Percentiles rank a stretch among this genome's conserved stretches.
phyloP scores from a whole-genome alignment of 1,139 yeast species.

The Candida neerlandica region DNA sequence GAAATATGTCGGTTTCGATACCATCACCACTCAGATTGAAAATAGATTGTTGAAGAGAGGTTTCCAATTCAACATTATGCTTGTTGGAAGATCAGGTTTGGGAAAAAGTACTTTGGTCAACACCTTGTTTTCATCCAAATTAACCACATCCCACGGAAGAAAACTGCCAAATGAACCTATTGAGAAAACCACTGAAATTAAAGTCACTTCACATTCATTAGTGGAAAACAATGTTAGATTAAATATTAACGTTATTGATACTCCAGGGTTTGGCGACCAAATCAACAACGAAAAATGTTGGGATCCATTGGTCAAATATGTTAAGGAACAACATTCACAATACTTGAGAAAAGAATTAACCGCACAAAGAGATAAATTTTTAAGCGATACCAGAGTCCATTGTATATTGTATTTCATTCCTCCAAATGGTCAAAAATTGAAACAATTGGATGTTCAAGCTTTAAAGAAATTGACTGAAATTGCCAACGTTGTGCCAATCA shows the following conservation, averaged over 20 bases:
- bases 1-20: slow-evolving; percentile 90
- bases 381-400: slow-evolving; percentile 92
- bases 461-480: slow-evolving; percentile 85
- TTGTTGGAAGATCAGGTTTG: slow-evolving; percentile 91
- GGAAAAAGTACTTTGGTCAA: slow-evolving; percentile 93
- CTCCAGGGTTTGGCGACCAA: slow-evolving; percentile 98
- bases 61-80: slow-evolving; percentile 91
- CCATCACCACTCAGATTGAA: slow-evolving; percentile 94
- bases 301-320: slow-evolving; percentile 95
- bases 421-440: slow-evolving; percentile 83
- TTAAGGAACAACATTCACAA: slow-evolving; percentile 94
- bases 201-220: slow-evolving; percentile 66
- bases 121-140: slow-evolving; percentile 83
- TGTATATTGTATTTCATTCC: slow-evolving; percentile 89
- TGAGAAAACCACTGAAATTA: slow-evolving; percentile 86
- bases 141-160: slow-evolving; percentile 76
- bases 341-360: slow-evolving; percentile 94
- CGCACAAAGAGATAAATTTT: slow-evolving; percentile 85
- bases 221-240: slow-evolving; percentile 86
- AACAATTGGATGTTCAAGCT: slow-evolving; percentile 79
- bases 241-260: slow-evolving; percentile 85
- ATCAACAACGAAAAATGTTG: slow-evolving; percentile 94
- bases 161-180: slow-evolving; percentile 66
- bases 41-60: slow-evolving; percentile 90
- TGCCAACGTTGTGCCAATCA: slow-evolving; percentile 92